Evolutionary conservation across 495 filamentous ascomycete genomes (phyloP), one percentile per base, ranked within the genome.

Genomic region (Schizothecium vesticola): DNA sequence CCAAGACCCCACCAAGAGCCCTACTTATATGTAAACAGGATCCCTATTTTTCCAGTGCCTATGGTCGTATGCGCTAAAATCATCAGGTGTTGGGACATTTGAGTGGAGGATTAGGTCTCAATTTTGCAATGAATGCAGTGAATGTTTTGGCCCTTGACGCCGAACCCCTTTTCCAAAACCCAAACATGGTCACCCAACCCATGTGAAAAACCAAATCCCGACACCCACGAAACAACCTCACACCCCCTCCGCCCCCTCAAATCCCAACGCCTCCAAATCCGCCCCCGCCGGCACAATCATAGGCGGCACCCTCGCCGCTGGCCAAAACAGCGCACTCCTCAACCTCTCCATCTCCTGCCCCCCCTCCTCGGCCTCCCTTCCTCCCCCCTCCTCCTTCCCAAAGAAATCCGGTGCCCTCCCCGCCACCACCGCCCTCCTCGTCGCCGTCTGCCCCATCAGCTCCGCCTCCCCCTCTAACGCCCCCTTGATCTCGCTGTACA

Each of bases 301-400:
- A 6, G 85, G 83, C n/a, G 80, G 73, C 3, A 82, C 82, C 64
- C 84, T 79, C 10, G 83, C 83, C 63, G 86, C 85, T 2, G 82
- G 82, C 81, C 82, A 85, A 31, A 86, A 87, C 31, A 86, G 67
- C 19, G 82, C 81, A 56, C 81, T 83, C 56, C 81, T 79, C 56
- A 74, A 55, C 61, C 69, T 66, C 36, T 67, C 76, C 55, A 65
- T 66, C 61, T 56, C 55, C 56, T 64, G 67, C 62, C 36, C 21
- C 51, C 67, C 63, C 4, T 19, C 62, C 33, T 58, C 56, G 67
- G 8, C 33, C 33, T 5, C 22, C 26, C n/a, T 16, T 6, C 61
- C 31, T 1, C 9, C 19, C 19, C 70, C 71, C 3, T 84, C 63
- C 62, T 83, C 80, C 5, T 83, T 82, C 13, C 77, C 75, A 31